Conservation (phyloP, 768 basidiomycete genomes). For the Macrolepiota dolichaula region DNA sequence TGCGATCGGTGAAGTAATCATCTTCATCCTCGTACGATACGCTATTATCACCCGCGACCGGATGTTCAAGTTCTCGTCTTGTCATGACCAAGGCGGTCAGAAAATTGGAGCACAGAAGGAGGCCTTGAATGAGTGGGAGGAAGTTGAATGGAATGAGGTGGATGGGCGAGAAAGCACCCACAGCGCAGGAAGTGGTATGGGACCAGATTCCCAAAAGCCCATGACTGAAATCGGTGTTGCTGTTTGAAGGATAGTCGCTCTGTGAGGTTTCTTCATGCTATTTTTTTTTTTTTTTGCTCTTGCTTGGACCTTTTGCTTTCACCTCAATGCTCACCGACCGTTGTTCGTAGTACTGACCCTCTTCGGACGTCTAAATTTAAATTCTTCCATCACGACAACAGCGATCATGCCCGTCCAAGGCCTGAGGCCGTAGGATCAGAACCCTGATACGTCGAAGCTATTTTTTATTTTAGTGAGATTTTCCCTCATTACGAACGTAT, state of each 20-base stretch:
- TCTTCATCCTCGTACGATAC: conserved; percentile 48
- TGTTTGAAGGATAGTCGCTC: not conserved
- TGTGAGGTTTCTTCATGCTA: not conserved
- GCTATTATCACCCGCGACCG: conserved; percentile 31
- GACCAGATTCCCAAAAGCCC: not conserved
- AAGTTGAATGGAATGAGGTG: conserved; percentile 1
- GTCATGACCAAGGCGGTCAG: not conserved
- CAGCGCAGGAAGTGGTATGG: not conserved
- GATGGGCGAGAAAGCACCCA: not conserved
- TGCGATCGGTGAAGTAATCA: conserved; percentile 41
- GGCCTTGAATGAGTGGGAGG: conserved; percentile 3
- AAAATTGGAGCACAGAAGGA: not conserved
- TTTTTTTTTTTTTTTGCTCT: not conserved
- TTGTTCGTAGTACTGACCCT: not conserved
- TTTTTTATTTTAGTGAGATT: no score
- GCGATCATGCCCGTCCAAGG: not conserved
- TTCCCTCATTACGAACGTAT: no score
- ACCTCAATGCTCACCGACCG: not conserved
- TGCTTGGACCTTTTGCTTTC: not conserved
- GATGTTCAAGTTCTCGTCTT: not conserved
- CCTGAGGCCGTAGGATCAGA: no score
- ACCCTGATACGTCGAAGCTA: no score
- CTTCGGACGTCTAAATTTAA: not conserved
- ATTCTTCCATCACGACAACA: not conserved
- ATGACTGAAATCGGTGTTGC: not conserved